Conservation (phyloP, 768 basidiomycete genomes). For the Lactarius deliciosus region DNA sequence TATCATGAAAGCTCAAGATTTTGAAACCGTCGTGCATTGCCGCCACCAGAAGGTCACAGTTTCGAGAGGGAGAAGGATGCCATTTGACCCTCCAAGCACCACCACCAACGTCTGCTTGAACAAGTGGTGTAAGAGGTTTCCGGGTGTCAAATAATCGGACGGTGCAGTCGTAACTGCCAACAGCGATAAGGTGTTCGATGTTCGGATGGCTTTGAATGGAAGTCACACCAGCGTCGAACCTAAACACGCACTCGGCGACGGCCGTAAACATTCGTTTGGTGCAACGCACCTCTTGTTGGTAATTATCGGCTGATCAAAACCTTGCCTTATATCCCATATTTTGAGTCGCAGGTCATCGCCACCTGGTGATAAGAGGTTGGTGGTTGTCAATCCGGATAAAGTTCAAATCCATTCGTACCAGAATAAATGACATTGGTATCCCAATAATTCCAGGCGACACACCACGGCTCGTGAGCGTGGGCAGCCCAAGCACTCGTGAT, state of each 20-base stretch:
- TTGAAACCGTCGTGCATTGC: constrained; percentile 99
- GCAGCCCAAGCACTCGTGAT: constrained; percentile 71
- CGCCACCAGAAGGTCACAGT: constrained; percentile 80
- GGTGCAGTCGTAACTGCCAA: constrained; percentile 88
- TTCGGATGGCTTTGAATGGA: constrained; percentile 83
- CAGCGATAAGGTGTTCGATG: constrained; percentile 78
- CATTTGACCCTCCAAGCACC: constrained; percentile 97
- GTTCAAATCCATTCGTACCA: constrained; percentile 45
- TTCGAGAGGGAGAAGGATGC: constrained; percentile 74
- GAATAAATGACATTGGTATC: constrained; percentile 77
- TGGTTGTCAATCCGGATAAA: background rate
- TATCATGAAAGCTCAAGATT: constrained; percentile 52
- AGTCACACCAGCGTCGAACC: constrained; percentile 92
- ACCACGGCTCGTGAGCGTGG: constrained; percentile 95
- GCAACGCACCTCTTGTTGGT: constrained; percentile 64
- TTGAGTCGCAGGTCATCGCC: constrained; percentile 92
- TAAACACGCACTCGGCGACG: constrained; percentile 35
- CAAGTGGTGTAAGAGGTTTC: constrained; percentile 56
- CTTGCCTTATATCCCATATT: constrained; percentile 83
- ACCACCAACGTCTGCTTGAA: constrained; percentile 71
- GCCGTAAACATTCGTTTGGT: background rate
- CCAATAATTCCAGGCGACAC: constrained; percentile 90
- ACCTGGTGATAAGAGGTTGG: constrained; percentile 47
- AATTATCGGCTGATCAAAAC: constrained; percentile 56
- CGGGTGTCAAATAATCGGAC: constrained; percentile 84